Evolutionary conservation across 768 basidiomycete species (phyloP).

Genomic region (Rhodosporidiobolus sp.): DNA sequence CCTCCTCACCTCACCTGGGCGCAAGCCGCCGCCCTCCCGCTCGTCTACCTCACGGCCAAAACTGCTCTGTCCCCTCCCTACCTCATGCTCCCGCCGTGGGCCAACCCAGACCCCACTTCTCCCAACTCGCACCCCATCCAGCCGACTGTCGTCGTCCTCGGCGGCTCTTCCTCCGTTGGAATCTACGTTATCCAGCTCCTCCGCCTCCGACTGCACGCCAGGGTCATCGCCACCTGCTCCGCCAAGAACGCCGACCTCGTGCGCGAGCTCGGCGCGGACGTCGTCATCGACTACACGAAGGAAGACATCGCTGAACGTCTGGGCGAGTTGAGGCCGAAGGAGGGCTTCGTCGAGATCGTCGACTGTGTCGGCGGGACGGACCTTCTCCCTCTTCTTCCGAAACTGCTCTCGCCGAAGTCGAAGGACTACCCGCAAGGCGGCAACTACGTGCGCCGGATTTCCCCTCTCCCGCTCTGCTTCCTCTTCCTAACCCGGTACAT

Average conservation of each 20-base stretch:
- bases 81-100: constrained; percentile 13
- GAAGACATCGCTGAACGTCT: constrained; percentile 24
- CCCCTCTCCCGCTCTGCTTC: not conserved
- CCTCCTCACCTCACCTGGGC: constrained; percentile 15
- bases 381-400: not conserved
- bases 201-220: not conserved
- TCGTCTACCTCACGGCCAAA: constrained; percentile 36
- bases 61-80: constrained; percentile 33
- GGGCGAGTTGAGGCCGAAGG: not conserved
- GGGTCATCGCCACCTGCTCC: constrained; percentile 37
- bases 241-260: constrained; percentile 29
- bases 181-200: constrained; percentile 38
- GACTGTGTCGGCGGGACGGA: constrained; percentile 41
- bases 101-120: not conserved
- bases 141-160: constrained; percentile 35
- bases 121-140: not conserved
- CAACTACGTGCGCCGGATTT: not conserved
- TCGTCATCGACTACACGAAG: constrained; percentile 30
- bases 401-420: constrained; percentile 6
- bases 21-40: constrained; percentile 37
- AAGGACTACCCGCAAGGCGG: constrained; percentile 5
- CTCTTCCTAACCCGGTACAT: not conserved
- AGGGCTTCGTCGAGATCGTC: constrained; percentile 31
- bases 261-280: constrained; percentile 25
- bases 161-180: constrained; percentile 21